Base-by-base conservation (phyloP, 108 stramenopile species). In the Parietichytrium sp. region DNA sequence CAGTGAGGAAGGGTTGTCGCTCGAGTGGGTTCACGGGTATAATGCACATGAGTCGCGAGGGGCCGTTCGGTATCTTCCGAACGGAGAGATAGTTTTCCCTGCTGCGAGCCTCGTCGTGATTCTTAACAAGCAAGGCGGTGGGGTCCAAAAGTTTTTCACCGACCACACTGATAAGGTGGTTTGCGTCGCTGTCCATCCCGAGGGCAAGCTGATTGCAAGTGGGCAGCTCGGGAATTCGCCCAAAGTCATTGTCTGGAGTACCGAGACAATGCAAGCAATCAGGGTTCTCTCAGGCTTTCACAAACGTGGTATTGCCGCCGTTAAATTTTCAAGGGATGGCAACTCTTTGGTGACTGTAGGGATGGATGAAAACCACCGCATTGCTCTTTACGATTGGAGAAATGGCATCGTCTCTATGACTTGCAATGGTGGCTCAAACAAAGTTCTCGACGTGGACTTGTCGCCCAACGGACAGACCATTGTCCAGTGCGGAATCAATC, bases 21-120 rank as follows among this genome's bases (percentile, higher is more conserved):
- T 91, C 12, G 89, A 89, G 54, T 91, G 89, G 84, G 84, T 93
- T 4, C 88, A 93, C 61, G 90, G 90, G 7, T 91, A 89, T 80
- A 48, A 83, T 48, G 89, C 83, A 12, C 42, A 29, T 26, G 52
- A 78, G 52, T 81, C 85, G 29, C 84, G 89, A 8, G 86, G 86
- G 52, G 87, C 88, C 29, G 83, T 87, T 15, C 20, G 51, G 3
- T 92, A 92, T 84, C 85, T 52, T 36, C 51, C 27, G 23, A 31
- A 38, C 7, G 84, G 89, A 50, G 83, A 88, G 55, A 81, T 89
- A 29, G 31, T 87, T 4, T 87, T 55, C 29, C 88, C 87, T 20
- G 54, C 54, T 3, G 86, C 88, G 0, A 33, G 85, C 27, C 49
- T 88, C 36, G 83, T 78, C 77, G 88, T 90, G 3, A 49, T 85